phyloP scores from a whole-genome alignment of 768 basidiomycete species.

The Agaricus subrufescens region DNA sequence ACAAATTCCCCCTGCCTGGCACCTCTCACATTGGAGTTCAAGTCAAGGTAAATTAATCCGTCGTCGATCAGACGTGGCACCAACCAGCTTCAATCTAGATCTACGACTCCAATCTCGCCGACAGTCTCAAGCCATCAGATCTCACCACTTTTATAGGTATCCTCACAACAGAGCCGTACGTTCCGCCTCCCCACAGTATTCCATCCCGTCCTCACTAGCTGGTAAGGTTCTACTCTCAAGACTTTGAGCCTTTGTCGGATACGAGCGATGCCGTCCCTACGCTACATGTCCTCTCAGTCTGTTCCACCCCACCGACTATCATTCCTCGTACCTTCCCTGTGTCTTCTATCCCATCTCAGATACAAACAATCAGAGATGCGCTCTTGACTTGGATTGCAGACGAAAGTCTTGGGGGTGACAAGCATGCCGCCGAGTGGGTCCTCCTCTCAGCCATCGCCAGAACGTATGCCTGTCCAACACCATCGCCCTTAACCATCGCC shows the following conservation, averaged over 20 bases:
- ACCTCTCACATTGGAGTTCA: constrained; percentile 62
- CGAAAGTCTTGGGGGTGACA: constrained; percentile 65
- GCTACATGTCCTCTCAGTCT: constrained; percentile 62
- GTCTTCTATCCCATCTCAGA: constrained; percentile 11
- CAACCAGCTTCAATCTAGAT: constrained; percentile 33
- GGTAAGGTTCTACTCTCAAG: constrained; percentile 29
- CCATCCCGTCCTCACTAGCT: neutral
- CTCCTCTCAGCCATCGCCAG: constrained; percentile 54
- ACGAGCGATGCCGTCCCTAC: constrained; percentile 45
- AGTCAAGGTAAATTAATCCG: constrained; percentile 47
- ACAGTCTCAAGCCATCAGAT: constrained; percentile 55
- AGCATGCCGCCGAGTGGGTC: constrained; percentile 69
- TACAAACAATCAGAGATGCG: constrained; percentile 36
- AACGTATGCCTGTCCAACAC: constrained; percentile 45
- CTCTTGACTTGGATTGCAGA: constrained; percentile 71
- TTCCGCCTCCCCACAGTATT: constrained; percentile 15
- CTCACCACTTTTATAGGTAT: constrained; percentile 70
- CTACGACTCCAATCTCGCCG: constrained; percentile 43
- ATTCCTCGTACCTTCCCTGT: constrained; percentile 34
- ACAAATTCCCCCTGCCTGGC: constrained; percentile 62
- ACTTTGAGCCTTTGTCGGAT: constrained; percentile 32
- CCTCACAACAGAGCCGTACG: constrained; percentile 60
- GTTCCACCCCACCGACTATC: constrained; percentile 33
- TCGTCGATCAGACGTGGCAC: neutral
- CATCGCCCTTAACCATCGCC: neutral